Evolutionary conservation across 176 grass and related monocot genomes (phyloP), one percentile per base, ranked within the genome.

Genomic region (Eleusine indica): DNA sequence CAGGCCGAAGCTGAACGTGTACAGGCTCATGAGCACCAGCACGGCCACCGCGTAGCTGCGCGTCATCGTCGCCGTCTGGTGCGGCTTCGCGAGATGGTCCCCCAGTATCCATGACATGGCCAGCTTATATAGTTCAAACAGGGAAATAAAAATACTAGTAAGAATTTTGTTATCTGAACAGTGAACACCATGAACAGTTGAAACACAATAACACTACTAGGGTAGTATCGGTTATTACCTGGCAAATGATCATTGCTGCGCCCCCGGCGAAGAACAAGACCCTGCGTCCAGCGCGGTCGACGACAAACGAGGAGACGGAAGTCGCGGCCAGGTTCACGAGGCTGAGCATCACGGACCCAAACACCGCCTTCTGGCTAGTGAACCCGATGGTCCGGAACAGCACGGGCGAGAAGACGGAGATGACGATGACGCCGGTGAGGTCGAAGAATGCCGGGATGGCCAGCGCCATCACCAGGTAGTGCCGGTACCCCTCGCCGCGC

Each of bases 381-480:
- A 90, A 90, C 61, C 89, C 89, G 28, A 84, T 70, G 2, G 75
- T 87, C 30, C 84, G 75, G 80, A 90, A 87, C 75, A 90, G 28
- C 19, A 90, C 80, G 7, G 89, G 89, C n/a, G 84, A 63, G 89
- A 93, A 93, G 15, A 86, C 76, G 3, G 91, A 29, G 30, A 93
- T 82, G 71, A 83, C 78, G 74, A 90, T 80, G 57, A 93, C 30
- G 88, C 91, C 91, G 64, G 82, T 93, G 53, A 93, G 83, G 40
- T 90, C 82, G 78, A 68, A 89, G 79, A 90, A 90, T 3, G 70
- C 5, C 7, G 88, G 88, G 40, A 93, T 80, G 4, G 88, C 91
- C 74, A 93, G 64, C 6, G 71, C 82, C 48, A 83, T 85, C 64
- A 66, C 91, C 29, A 90, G 85, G 57, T 90, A 69, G 51, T 84